These are phyloP conservation scores for Myochromella boudieri DNA, from an alignment of 768 basidiomycete genomes.

Conservation along the genomic window DNA sequence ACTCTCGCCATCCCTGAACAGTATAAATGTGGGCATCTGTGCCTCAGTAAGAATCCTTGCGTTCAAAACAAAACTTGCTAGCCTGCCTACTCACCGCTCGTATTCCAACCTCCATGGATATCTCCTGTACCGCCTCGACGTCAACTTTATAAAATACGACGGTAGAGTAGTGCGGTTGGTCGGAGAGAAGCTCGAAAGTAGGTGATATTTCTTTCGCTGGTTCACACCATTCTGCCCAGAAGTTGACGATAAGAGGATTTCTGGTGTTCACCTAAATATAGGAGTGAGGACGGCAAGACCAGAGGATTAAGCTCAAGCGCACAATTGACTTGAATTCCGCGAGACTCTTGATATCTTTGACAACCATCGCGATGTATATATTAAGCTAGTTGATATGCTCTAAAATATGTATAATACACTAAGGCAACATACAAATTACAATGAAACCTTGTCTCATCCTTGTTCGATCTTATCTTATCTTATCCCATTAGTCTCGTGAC, in stretches of 20 bases:
- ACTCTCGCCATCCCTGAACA: conserved; percentile 37
- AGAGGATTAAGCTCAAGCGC: no score
- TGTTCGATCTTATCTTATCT: no score
- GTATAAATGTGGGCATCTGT: conserved; percentile 35
- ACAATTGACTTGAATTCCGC: conserved; percentile 52
- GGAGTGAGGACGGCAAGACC: no score
- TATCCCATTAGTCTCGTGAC: no score
- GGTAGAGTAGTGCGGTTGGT: conserved; percentile 25
- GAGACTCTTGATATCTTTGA: no score
- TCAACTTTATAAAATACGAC: conserved; percentile 74
- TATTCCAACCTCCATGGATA: conserved; percentile 48
- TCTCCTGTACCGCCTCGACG: conserved; percentile 55
- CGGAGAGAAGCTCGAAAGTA: conserved; percentile 57
- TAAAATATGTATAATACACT: no score
- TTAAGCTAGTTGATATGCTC: no score
- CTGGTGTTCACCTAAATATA: conserved; percentile 48
- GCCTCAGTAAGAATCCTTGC: neutral
- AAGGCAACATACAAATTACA: no score
- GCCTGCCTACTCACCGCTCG: conserved; percentile 14
- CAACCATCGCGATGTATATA: no score
- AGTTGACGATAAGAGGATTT: conserved; percentile 58
- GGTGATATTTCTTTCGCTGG: conserved; percentile 71
- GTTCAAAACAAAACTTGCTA: no score
- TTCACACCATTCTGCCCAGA: conserved; percentile 79
- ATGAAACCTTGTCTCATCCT: no score